Conservation (phyloP, 225 moss, liverwort and hornwort genomes). For the Marchantia paleacea region DNA sequence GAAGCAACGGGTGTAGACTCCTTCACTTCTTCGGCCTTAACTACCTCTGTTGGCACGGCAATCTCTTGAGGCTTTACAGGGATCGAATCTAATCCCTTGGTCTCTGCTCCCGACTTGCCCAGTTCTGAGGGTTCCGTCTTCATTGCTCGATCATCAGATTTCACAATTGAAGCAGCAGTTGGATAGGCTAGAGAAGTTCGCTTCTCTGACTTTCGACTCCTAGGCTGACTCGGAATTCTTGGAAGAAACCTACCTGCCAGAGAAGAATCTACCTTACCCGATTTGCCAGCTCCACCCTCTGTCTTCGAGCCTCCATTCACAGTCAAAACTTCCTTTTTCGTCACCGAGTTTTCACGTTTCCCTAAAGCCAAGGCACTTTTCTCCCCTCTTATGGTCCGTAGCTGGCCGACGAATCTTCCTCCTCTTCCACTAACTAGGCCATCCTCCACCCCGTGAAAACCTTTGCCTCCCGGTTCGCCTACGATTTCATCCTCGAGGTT, state of each 20-base stretch:
- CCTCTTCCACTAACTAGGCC: neutral
- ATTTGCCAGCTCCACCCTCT: neutral
- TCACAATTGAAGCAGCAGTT: constrained; percentile 1
- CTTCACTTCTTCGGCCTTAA: constrained; percentile 10
- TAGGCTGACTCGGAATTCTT: constrained; percentile 43
- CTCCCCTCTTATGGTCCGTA: constrained; percentile 20
- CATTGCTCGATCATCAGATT: constrained; percentile 11
- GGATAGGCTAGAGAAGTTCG: constrained; percentile 29
- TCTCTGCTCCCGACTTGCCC: neutral
- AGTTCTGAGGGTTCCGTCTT: constrained; percentile 8
- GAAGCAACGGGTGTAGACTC: constrained; percentile 32
- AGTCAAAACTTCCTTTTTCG: neutral
- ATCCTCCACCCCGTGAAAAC: constrained; percentile 7
- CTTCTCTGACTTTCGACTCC: constrained; percentile 38
- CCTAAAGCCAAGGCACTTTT: neutral
- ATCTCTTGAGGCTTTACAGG: neutral
- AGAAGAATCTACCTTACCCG: neutral
- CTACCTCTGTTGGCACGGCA: neutral
- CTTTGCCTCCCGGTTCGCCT: constrained; percentile 28
- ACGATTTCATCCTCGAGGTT: constrained; percentile 36
- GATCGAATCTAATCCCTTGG: neutral
- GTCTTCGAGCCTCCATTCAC: neutral
- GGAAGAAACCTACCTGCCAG: constrained; percentile 25
- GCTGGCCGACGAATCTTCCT: constrained; percentile 18
- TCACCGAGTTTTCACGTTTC: constrained; percentile 20